phyloP scores from a whole-genome alignment of 768 basidiomycete species.

The Naganishia kalamii region DNA sequence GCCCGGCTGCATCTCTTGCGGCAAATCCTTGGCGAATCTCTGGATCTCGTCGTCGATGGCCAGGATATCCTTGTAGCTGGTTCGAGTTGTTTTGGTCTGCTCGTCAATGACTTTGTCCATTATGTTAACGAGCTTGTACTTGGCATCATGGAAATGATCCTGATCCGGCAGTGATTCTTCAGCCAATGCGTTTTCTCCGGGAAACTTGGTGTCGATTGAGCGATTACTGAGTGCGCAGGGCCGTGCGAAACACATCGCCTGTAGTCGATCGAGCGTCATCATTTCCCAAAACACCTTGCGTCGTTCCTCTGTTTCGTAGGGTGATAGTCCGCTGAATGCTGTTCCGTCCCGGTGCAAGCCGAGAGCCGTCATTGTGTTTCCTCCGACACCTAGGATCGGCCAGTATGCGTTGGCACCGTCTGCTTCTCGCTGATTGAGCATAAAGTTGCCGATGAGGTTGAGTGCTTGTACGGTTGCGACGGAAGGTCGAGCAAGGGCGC shows the following conservation, averaged over 20 bases:
- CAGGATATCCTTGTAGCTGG: constrained; percentile 30
- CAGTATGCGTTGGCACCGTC: constrained; percentile 42
- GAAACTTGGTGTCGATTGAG: constrained; percentile 38
- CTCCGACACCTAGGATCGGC: constrained; percentile 42
- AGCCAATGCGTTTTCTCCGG: constrained; percentile 23
- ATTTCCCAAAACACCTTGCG: constrained; percentile 45
- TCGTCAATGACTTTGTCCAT: constrained; percentile 43
- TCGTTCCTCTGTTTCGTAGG: constrained; percentile 38
- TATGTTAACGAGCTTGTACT: constrained; percentile 34
- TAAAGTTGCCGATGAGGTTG: constrained; percentile 38
- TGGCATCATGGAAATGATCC: constrained; percentile 26
- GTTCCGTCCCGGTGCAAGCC: constrained; percentile 45
- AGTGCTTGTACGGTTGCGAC: constrained; percentile 44
- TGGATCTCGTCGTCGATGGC: constrained; percentile 37
- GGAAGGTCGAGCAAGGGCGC: constrained; percentile 32
- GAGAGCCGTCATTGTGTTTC: constrained; percentile 38
- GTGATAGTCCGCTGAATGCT: constrained; percentile 34
- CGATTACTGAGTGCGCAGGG: constrained; percentile 35
- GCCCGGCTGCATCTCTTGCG: constrained; percentile 33
- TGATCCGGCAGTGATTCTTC: constrained; percentile 27
- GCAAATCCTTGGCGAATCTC: constrained; percentile 34
- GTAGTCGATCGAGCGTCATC: constrained; percentile 40
- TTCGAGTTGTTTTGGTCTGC: constrained; percentile 39
- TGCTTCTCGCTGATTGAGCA: constrained; percentile 33
- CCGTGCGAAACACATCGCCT: constrained; percentile 44